phyloP scores from a whole-genome alignment of 257 asterid species.

The Leonotis leonurus region DNA sequence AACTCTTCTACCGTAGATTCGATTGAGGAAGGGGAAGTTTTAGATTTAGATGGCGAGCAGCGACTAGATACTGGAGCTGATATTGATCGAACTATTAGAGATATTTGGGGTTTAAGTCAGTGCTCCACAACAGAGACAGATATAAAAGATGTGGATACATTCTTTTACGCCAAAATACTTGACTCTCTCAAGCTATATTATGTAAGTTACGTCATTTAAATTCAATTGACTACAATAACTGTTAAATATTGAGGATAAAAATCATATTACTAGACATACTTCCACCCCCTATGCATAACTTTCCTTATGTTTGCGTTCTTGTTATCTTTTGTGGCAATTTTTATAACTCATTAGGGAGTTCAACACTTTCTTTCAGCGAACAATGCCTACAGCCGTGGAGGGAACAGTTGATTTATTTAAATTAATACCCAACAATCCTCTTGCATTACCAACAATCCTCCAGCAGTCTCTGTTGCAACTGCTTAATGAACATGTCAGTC shows the following conservation, averaged over 20 bases:
- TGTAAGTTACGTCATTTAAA: conserved; percentile 41
- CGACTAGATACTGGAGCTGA: conserved; percentile 28
- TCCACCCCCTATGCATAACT: background rate
- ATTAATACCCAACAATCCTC: conserved; percentile 56
- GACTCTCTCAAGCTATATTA: conserved; percentile 53
- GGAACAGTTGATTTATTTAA: conserved; percentile 72
- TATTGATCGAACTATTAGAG: conserved; percentile 31
- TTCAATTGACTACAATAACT: conserved; percentile 1
- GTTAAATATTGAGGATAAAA: background rate
- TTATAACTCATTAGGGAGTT: conserved; percentile 19
- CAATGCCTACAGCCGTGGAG: conserved; percentile 57
- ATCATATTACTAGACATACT: background rate
- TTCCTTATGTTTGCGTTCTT: background rate
- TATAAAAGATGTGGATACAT: conserved; percentile 43
- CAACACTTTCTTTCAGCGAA: conserved; percentile 57
- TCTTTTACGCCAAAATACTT: conserved; percentile 68
- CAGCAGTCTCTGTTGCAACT: conserved; percentile 50
- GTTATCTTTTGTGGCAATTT: conserved; percentile 9
- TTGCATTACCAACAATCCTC: conserved; percentile 50
- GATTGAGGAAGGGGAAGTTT: conserved; percentile 29
- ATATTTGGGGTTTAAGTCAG: conserved; percentile 46
- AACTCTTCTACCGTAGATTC: conserved; percentile 38
- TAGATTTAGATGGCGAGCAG: conserved; percentile 35
- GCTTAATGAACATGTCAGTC: conserved; percentile 48
- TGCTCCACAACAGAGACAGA: conserved; percentile 23